Percentiles rank a stretch among this genome's conserved stretches.
Conservation (phyloP, 768 basidiomycete species). For the Trametes cingulata region DNA sequence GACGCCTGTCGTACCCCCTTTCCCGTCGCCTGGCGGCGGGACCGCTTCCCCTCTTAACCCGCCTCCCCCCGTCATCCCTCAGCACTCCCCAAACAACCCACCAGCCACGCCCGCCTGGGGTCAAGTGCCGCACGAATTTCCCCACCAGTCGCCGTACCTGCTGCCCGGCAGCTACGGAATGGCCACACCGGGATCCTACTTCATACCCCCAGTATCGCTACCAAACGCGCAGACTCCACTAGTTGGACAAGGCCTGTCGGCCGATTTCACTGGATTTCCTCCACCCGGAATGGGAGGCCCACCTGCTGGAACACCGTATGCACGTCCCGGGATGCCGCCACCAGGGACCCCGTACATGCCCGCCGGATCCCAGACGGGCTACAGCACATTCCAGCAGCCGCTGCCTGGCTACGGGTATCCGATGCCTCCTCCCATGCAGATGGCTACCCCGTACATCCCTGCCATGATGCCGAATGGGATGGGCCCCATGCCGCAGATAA, state of each 20-base stretch:
- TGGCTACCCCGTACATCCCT: conserved; percentile 19
- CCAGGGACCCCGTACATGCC: conserved; percentile 17
- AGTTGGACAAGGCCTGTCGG: conserved; percentile 27
- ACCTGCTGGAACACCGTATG: conserved; percentile 2
- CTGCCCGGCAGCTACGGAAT: conserved; percentile 3
- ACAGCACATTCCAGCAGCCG: conserved; percentile 16
- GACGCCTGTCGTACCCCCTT: conserved; percentile 35
- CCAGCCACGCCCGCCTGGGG: conserved; percentile 23
- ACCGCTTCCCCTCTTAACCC: conserved; percentile 15
- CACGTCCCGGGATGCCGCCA: conserved; percentile 4
- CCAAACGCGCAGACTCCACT: conserved; percentile 23
- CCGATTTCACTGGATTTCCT: conserved; percentile 36
- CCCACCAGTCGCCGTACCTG: conserved; percentile 25
- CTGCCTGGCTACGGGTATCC: conserved; percentile 7
- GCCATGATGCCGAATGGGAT: conserved; percentile 16
- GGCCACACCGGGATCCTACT: conserved; percentile 33
- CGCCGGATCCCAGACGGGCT: conserved; percentile 9
- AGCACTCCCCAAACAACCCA: conserved; percentile 22
- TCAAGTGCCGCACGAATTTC: conserved; percentile 18
- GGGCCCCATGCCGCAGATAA: conserved; percentile 22
- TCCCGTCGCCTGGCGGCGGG: conserved; percentile 27
- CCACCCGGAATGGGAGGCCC: neutral
- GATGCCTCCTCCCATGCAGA: conserved; percentile 8
- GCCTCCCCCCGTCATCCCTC: conserved; percentile 31
- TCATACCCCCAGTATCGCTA: conserved; percentile 32